These are phyloP conservation scores for Paramecium octaurelia DNA, from an alignment of 73 alveolate genomes.

Conservation along the genomic window DNA sequence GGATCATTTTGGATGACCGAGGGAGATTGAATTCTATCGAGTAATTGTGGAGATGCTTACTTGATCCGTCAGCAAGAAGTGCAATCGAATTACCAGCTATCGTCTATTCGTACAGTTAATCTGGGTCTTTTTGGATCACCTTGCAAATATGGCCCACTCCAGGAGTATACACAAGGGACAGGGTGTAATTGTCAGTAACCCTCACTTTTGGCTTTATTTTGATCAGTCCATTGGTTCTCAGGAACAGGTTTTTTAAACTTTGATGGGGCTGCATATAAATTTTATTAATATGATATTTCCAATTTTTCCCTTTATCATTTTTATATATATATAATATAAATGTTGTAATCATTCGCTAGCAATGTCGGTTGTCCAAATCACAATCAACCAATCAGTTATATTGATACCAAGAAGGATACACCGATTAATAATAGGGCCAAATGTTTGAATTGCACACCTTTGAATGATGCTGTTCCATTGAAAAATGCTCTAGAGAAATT, in stretches of 20 bases:
- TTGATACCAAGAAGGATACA: not conserved
- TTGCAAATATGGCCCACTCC: slow-evolving; percentile 90
- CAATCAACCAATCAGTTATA: not conserved
- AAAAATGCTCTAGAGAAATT: not conserved
- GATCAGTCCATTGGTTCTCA: slow-evolving; percentile 2
- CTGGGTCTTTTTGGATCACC: slow-evolving; percentile 76
- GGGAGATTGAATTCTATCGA: slow-evolving; percentile 6
- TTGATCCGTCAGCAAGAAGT: slow-evolving; percentile 68
- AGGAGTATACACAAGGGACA: slow-evolving; percentile 84
- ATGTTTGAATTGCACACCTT: not conserved
- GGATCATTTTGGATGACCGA: slow-evolving; percentile 65
- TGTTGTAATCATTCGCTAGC: not conserved
- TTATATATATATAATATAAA: not conserved
- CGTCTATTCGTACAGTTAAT: slow-evolving; percentile 64
- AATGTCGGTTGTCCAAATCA: not conserved
- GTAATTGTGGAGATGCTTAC: not conserved
- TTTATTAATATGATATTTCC: not conserved
- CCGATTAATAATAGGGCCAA: not conserved
- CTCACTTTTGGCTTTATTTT: not conserved
- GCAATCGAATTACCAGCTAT: slow-evolving; percentile 63
- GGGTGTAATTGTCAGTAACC: slow-evolving; percentile 46
- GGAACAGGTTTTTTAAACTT: not conserved
- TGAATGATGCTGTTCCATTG: not conserved
- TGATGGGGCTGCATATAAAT: not conserved
- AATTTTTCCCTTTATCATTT: not conserved